A percentile compares a stretch with the other conserved stretches of the same genome.
Evolutionary conservation across 108 stramenopile genomes (phyloP).

Genomic region (Nitzschia sp.): DNA sequence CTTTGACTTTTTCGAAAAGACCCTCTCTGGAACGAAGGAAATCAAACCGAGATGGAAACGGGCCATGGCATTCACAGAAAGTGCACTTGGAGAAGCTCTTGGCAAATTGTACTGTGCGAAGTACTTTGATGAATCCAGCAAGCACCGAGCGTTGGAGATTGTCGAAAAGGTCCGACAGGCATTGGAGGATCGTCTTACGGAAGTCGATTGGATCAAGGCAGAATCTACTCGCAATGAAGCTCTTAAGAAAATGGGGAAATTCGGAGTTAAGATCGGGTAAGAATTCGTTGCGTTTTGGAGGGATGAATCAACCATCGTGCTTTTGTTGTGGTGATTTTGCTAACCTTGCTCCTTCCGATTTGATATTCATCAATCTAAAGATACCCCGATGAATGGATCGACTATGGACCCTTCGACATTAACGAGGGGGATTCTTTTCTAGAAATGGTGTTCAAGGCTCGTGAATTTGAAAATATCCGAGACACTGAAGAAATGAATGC

Average conservation of each 20-base stretch:
- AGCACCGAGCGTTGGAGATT: constrained; percentile 61
- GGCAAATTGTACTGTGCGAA: constrained; percentile 76
- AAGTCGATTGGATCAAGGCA: constrained; percentile 87
- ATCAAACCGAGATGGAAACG: constrained; percentile 85
- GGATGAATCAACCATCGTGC: no score
- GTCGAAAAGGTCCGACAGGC: constrained; percentile 77
- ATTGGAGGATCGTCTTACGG: constrained; percentile 75
- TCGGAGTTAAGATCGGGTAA: constrained; percentile 76
- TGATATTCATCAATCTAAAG: background rate
- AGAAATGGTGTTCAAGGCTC: constrained; percentile 55
- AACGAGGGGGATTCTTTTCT: constrained; percentile 49
- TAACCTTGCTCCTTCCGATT: background rate
- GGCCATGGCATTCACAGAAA: constrained; percentile 73
- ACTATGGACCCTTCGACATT: constrained; percentile 51
- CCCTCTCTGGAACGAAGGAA: constrained; percentile 65
- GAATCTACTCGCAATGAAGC: constrained; percentile 63
- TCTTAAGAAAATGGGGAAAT: constrained; percentile 75
- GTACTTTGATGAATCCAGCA: constrained; percentile 70
- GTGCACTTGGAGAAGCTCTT: constrained; percentile 73
- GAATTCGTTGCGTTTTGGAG: no score
- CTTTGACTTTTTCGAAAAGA: constrained; percentile 73
- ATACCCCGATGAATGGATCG: constrained; percentile 83
- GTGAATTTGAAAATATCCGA: constrained; percentile 53
- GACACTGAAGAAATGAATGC: constrained; percentile 81
- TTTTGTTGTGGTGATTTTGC: constrained; percentile 1